These are phyloP conservation scores for Suillus hirtellus DNA, from an alignment of 768 basidiomycete species.

Conservation along the genomic window DNA sequence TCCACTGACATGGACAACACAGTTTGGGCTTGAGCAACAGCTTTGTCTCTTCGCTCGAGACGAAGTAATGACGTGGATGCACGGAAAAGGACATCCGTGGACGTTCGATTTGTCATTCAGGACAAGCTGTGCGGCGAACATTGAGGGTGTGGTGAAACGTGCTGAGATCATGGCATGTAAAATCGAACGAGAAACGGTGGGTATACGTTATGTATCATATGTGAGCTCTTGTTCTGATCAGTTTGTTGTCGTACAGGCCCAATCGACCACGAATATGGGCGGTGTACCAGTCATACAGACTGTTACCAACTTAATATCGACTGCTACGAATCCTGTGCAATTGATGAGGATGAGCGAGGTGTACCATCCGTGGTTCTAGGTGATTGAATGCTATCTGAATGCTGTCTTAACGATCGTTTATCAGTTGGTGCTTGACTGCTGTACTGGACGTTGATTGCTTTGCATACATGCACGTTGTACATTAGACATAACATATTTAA, in stretches of 20 bases:
- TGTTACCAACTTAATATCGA: conserved; percentile 78
- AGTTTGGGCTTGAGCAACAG: conserved; percentile 93
- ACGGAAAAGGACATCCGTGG: conserved; percentile 55
- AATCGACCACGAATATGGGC: conserved; percentile 23
- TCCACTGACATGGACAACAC: conserved; percentile 9
- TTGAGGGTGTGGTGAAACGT: conserved; percentile 74
- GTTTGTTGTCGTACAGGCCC: conserved; percentile 9
- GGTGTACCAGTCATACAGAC: conserved; percentile 68
- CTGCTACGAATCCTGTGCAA: conserved; percentile 83
- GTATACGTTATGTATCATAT: conserved; percentile 9
- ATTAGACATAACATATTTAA: neutral
- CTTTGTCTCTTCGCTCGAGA: conserved; percentile 91
- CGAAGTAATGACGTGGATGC: conserved; percentile 82
- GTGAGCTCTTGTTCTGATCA: neutral
- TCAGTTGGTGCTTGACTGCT: neutral
- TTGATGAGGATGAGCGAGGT: conserved; percentile 85
- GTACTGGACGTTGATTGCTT: conserved; percentile 1
- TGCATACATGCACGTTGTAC: conserved; percentile 5
- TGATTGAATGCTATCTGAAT: conserved; percentile 6
- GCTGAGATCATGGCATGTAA: conserved; percentile 87
- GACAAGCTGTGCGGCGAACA: conserved; percentile 55
- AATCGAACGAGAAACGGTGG: conserved; percentile 79
- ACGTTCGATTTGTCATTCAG: conserved; percentile 61
- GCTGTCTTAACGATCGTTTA: conserved; percentile 1
- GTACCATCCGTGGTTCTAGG: conserved; percentile 83